Conservation (phyloP, 305 asterid genomes). For the Fraxinus nigra region DNA sequence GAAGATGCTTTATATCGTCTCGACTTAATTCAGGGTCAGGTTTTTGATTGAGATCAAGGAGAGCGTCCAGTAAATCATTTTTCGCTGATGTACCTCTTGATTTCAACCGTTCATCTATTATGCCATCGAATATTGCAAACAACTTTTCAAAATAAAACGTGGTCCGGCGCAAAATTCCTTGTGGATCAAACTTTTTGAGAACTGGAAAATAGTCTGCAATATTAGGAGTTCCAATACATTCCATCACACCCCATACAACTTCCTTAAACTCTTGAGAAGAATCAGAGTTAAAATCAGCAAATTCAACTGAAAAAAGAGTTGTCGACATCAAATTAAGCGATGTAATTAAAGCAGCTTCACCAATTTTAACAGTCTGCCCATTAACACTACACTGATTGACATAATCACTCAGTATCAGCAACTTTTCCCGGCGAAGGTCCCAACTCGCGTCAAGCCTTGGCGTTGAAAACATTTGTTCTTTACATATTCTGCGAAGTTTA, state of each 20-base stretch:
- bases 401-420: conserved; percentile 7
- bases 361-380: conserved; percentile 24
- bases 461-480: conserved; percentile 20
- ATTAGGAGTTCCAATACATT: conserved; percentile 20
- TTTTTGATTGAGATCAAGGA: conserved; percentile 14
- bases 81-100: not conserved
- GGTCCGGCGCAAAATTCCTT: conserved; percentile 17
- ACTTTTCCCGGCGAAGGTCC: conserved; percentile 19
- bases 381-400: conserved; percentile 8
- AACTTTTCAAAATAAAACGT: conserved; percentile 11
- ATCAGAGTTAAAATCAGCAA: conserved; percentile 19
- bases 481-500: conserved; percentile 24
- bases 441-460: conserved; percentile 19
- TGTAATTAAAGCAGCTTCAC: conserved; percentile 30
- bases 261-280: conserved; percentile 28
- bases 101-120: conserved; percentile 18
- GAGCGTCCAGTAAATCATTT: conserved; percentile 21
- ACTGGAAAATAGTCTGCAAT: conserved; percentile 34
- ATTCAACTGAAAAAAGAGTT: conserved; percentile 27
- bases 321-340: conserved; percentile 26
- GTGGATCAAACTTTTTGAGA: conserved; percentile 23
- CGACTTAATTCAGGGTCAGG: conserved; percentile 9
- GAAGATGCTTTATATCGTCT: conserved; percentile 22
- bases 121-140: conserved; percentile 22
- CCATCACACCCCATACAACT: conserved; percentile 19